phyloP scores from a whole-genome alignment of 345 rosid genomes.

The Litchi chinensis region DNA sequence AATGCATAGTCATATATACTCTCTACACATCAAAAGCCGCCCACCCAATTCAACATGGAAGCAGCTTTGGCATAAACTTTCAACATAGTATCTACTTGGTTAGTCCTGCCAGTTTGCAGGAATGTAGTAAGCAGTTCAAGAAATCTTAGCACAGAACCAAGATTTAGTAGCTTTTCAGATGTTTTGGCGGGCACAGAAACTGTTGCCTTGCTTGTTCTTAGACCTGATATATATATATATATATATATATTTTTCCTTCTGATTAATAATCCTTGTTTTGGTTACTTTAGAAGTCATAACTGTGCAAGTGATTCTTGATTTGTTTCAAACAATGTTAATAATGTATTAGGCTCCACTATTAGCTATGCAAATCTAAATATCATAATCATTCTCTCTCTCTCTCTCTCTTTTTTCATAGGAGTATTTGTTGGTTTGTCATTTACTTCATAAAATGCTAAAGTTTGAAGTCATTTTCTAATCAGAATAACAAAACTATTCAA shows the following conservation, averaged over 20 bases:
- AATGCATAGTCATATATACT: not conserved
- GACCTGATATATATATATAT: too few species aligned
- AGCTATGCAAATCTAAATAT: too few species aligned
- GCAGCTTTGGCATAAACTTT: conserved; percentile 1
- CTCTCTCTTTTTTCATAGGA: too few species aligned
- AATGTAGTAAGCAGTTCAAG: too few species aligned
- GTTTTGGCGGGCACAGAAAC: not conserved
- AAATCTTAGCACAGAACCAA: too few species aligned
- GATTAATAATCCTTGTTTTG: not conserved
- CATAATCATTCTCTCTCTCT: too few species aligned
- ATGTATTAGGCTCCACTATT: not conserved
- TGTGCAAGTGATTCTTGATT: not conserved
- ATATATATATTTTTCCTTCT: not conserved
- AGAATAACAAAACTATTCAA: not conserved
- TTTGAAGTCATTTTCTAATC: not conserved
- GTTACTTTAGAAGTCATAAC: not conserved
- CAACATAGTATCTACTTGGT: not conserved
- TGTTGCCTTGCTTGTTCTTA: not conserved
- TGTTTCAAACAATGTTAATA: conserved; percentile 9
- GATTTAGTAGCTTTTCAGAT: not conserved
- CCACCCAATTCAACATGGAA: not conserved
- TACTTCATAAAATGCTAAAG: too few species aligned
- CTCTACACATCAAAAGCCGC: not conserved
- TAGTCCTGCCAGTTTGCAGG: not conserved
- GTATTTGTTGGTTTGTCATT: too few species aligned